These are phyloP conservation scores for Glonium stellatum DNA, from an alignment of 495 filamentous ascomycete species.

Conservation along the genomic window DNA sequence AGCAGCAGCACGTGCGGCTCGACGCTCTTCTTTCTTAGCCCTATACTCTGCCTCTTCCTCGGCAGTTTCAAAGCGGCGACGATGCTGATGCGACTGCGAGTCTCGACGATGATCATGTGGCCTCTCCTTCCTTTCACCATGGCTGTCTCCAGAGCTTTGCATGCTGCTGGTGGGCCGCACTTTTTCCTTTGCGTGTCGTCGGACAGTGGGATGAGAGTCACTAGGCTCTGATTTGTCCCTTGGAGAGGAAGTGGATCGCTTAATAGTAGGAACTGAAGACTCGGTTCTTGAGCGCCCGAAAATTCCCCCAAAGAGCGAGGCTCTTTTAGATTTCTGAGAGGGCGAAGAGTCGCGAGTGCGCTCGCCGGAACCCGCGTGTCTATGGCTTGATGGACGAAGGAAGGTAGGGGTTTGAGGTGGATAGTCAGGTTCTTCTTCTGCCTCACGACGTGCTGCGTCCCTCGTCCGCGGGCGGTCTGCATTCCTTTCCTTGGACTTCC, in stretches of 20 bases:
- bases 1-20: constrained; percentile 17
- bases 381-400: constrained; percentile 7
- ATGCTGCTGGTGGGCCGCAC: constrained; percentile 11
- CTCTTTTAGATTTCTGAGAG: constrained; percentile 2
- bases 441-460: constrained; percentile 26
- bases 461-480: constrained; percentile 5
- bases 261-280: constrained; percentile 17
- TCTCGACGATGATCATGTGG: constrained; percentile 16
- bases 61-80: constrained; percentile 3
- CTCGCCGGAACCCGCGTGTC: constrained; percentile 17
- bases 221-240: constrained; percentile 19
- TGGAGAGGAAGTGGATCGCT: constrained; percentile 14
- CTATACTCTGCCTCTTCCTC: constrained; percentile 24
- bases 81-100: constrained; percentile 24
- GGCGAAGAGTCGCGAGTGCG: constrained; percentile 12
- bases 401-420: constrained; percentile 16
- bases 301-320: constrained; percentile 17
- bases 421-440: constrained; percentile 20
- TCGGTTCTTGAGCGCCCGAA: constrained; percentile 26
- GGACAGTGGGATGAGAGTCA: background rate
- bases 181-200: constrained; percentile 29
- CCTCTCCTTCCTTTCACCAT: constrained; percentile 17
- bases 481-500: constrained; percentile 3
- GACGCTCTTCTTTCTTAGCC: constrained; percentile 13
- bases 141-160: constrained; percentile 15